Conservation (phyloP, 1,284 basidiomycete species). For the Exobasidium rhododendri region DNA sequence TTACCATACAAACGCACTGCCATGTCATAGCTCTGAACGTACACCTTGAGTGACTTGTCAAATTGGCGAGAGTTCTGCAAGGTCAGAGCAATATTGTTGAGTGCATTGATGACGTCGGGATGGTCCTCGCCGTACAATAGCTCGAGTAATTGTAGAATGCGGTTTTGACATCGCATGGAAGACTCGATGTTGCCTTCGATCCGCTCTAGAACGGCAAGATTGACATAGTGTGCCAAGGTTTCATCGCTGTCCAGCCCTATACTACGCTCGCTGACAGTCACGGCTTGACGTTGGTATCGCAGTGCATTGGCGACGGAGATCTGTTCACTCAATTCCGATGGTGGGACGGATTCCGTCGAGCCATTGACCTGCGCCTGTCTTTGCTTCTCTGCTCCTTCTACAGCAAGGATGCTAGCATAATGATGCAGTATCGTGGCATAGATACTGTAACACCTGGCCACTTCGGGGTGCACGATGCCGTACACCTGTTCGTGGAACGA, state of each 20-base stretch:
- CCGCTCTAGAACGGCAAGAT: conserved; percentile 62
- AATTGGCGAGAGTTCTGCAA: conserved; percentile 44
- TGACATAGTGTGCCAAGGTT: conserved; percentile 61
- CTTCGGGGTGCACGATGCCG: conserved; percentile 62
- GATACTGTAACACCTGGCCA: conserved; percentile 60
- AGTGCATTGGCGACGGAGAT: conserved; percentile 57
- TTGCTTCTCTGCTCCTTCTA: conserved; percentile 32
- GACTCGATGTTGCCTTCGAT: conserved; percentile 56
- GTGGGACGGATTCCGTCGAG: conserved; percentile 27
- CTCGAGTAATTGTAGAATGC: conserved; percentile 60
- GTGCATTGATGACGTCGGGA: conserved; percentile 59
- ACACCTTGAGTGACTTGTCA: conserved; percentile 38
- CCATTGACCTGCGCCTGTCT: conserved; percentile 22
- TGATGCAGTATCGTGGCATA: conserved; percentile 59
- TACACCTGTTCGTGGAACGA: conserved; percentile 63
- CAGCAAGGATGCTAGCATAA: conserved; percentile 28
- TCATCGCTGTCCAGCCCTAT: conserved; percentile 61
- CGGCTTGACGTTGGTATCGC: conserved; percentile 61
- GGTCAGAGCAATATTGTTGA: conserved; percentile 55
- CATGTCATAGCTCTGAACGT: conserved; percentile 41
- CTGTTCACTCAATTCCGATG: conserved; percentile 50
- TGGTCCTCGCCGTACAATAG: conserved; percentile 60
- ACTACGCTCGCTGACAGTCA: conserved; percentile 62
- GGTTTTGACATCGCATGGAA: conserved; percentile 59
- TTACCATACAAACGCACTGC: conserved; percentile 40